Percentiles rank a stretch among this genome's conserved stretches.
Conservation (phyloP, 306 rosid genomes). For the Trifolium subterraneum region DNA sequence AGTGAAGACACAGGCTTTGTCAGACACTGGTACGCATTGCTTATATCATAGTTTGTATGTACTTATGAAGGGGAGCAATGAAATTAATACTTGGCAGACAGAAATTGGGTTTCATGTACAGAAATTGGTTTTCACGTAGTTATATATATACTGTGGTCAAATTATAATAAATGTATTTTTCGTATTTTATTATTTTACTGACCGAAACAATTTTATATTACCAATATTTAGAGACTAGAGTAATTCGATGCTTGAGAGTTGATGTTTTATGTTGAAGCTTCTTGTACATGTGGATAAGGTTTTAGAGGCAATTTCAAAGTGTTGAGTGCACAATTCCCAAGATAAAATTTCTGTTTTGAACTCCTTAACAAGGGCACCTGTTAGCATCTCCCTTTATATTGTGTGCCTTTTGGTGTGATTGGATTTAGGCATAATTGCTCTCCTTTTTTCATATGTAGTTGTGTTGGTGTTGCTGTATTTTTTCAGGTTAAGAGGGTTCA, state of each 20-base stretch:
- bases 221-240: conserved; percentile 16
- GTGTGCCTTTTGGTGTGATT: conserved; percentile 19
- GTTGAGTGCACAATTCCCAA: too few species aligned
- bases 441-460: conserved; percentile 14
- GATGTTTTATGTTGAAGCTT: conserved; percentile 31
- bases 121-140: too few species aligned
- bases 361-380: too few species aligned
- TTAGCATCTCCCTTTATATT: background rate
- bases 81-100: too few species aligned
- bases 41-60: too few species aligned
- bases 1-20: too few species aligned
- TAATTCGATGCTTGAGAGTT: conserved; percentile 6
- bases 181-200: background rate
- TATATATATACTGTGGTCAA: too few species aligned
- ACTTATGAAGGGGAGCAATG: too few species aligned
- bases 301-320: conserved; percentile 16
- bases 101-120: too few species aligned
- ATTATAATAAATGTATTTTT: too few species aligned
- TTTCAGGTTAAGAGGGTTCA: conserved; percentile 54
- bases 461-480: conserved; percentile 21
- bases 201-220: background rate
- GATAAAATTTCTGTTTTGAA: too few species aligned
- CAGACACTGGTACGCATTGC: too few species aligned
- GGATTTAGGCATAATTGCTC: conserved; percentile 11
- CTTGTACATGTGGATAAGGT: conserved; percentile 8